phyloP scores from a whole-genome alignment of 2,329 filamentous ascomycete genomes.

The Blastomyces percursus region DNA sequence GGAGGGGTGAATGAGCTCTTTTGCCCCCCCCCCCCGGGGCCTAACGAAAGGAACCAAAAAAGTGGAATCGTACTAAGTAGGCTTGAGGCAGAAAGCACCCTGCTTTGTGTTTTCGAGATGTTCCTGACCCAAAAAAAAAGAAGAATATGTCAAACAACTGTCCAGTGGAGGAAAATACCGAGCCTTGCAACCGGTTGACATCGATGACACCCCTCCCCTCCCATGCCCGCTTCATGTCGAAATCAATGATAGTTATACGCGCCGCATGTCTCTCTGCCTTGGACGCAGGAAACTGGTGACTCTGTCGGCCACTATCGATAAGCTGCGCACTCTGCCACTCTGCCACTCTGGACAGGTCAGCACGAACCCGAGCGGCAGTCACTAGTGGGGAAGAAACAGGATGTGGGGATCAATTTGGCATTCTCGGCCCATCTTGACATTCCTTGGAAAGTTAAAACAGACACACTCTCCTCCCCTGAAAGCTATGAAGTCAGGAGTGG shows the following conservation, averaged over 20 bases:
- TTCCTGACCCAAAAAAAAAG: constrained; percentile 1
- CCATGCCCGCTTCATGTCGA: neutral
- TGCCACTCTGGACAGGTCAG: neutral
- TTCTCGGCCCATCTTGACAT: neutral
- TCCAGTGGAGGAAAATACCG: neutral
- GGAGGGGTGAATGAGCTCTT: too few species aligned
- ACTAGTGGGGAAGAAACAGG: neutral
- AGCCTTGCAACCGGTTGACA: neutral
- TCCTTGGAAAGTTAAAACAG: neutral
- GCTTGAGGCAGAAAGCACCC: neutral
- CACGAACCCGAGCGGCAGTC: neutral
- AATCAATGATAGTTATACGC: neutral
- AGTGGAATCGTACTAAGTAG: neutral
- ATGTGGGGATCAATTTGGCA: neutral
- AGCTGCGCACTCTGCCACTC: neutral
- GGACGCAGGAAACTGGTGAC: neutral
- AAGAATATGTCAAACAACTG: neutral
- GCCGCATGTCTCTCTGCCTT: neutral
- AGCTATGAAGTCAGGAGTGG: neutral
- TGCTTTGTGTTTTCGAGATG: neutral
- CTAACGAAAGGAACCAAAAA: neutral
- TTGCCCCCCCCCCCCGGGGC: too few species aligned
- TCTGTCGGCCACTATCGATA: constrained; percentile 1
- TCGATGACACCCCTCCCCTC: neutral
- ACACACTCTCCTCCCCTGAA: neutral